phyloP scores from a whole-genome alignment of 1,139 yeast species.

The Scheffersomyces insectosa region DNA sequence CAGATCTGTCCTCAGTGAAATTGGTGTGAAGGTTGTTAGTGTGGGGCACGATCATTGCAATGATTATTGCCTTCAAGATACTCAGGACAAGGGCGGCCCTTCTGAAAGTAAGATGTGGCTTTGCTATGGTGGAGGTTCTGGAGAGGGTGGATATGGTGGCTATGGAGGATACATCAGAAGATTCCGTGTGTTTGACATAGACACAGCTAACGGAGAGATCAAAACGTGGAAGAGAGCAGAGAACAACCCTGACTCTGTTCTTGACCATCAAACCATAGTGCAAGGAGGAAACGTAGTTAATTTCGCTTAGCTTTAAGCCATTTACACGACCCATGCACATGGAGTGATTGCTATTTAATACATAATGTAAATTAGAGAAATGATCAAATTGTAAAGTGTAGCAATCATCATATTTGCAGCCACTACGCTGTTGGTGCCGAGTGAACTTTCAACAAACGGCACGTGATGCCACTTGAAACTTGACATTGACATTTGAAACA shows the following conservation, averaged over 20 bases:
- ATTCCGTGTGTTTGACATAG: conserved; percentile 67
- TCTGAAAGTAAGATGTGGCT: conserved; percentile 62
- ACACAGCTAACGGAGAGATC: conserved; percentile 53
- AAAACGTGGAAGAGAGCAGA: conserved; percentile 73
- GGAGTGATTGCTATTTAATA: no score
- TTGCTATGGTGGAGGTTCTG: conserved; percentile 91
- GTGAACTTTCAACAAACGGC: no score
- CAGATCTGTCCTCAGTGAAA: conserved; percentile 51
- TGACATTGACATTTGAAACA: no score
- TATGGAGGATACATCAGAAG: conserved; percentile 83
- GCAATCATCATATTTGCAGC: no score
- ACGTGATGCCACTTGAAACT: no score
- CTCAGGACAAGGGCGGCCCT: conserved; percentile 18
- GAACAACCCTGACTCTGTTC: conserved; percentile 44
- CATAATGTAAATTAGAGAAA: no score
- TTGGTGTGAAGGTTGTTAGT: conserved; percentile 71
- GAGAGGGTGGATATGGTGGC: conserved; percentile 95
- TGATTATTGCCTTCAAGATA: conserved; percentile 74
- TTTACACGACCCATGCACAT: no score
- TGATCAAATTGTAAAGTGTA: no score
- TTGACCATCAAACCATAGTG: conserved; percentile 65
- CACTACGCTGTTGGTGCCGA: no score
- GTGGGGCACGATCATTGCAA: conserved; percentile 97
- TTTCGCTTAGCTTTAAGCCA: neutral
- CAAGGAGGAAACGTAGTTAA: conserved; percentile 41